Percentiles rank a stretch among this genome's conserved stretches.
phyloP scores from a whole-genome alignment of 1,139 yeast species.

The Sugiyamaella castrensis region DNA sequence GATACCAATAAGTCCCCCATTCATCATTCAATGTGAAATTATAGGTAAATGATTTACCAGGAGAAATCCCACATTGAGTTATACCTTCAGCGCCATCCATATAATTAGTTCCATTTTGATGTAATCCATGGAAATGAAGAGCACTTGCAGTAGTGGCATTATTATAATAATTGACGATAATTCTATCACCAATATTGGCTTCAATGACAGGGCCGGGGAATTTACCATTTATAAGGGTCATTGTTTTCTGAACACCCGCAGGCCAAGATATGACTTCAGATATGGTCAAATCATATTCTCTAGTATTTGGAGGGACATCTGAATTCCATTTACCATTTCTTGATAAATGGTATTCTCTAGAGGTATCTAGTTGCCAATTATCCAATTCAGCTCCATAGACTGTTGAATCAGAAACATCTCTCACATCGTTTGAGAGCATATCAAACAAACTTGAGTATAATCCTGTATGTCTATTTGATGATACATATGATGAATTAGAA shows the following conservation, averaged over 20 bases:
- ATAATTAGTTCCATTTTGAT: conserved; percentile 59
- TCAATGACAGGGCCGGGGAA: conserved; percentile 78
- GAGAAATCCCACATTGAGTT: conserved; percentile 76
- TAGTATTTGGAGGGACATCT: conserved; percentile 18
- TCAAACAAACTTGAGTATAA: conserved; percentile 11
- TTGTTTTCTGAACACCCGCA: conserved; percentile 58
- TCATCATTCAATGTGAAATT: conserved; percentile 75
- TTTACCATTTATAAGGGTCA: conserved; percentile 67
- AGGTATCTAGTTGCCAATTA: conserved; percentile 35
- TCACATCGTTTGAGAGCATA: conserved; percentile 12
- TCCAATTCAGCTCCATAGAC: conserved; percentile 24
- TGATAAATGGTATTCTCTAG: conserved; percentile 29
- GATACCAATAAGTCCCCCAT: conserved; percentile 82
- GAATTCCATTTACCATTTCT: conserved; percentile 24
- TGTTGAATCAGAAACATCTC: conserved; percentile 11
- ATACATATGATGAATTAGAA: neutral
- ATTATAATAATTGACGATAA: conserved; percentile 59
- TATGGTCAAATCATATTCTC: conserved; percentile 59
- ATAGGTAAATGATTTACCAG: conserved; percentile 59
- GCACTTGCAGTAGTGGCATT: conserved; percentile 64
- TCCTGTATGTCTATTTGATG: neutral
- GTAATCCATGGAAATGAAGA: conserved; percentile 79
- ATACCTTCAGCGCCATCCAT: conserved; percentile 83
- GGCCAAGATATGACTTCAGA: conserved; percentile 61
- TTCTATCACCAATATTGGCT: conserved; percentile 64